These are phyloP conservation scores for Lachnellula arida DNA, from an alignment of 2,329 filamentous ascomycete species.

Conservation along the genomic window DNA sequence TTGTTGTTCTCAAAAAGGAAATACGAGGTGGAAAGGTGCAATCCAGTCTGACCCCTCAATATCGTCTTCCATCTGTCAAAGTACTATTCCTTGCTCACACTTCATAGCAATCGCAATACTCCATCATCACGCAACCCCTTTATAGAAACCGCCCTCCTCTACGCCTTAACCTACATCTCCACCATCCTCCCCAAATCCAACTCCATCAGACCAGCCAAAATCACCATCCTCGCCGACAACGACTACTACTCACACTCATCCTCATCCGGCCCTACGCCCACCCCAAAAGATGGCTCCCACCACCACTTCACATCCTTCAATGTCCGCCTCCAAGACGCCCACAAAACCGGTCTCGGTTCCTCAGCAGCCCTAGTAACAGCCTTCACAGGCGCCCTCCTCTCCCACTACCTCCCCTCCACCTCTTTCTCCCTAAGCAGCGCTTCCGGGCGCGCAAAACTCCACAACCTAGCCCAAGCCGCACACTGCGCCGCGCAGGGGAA, in stretches of 20 bases:
- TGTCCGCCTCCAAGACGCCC: slow-evolving; percentile 68
- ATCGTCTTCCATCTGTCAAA: not conserved
- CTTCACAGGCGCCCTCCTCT: slow-evolving; percentile 70
- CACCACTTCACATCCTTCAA: slow-evolving; percentile 67
- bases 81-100: not conserved
- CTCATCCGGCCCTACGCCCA: slow-evolving; percentile 30
- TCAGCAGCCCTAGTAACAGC: slow-evolving; percentile 91
- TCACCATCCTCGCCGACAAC: slow-evolving; percentile 90
- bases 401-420: slow-evolving; percentile 62
- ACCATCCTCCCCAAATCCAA: slow-evolving; percentile 32
- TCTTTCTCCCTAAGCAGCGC: slow-evolving; percentile 54
- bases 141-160: slow-evolving; percentile 85
- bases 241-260: slow-evolving; percentile 86
- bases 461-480: slow-evolving; percentile 89
- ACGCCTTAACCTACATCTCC: slow-evolving; percentile 77
- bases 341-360: slow-evolving; percentile 95
- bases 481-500: slow-evolving; percentile 97
- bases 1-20: not conserved
- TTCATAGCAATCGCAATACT: slow-evolving; percentile 26
- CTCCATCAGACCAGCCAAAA: slow-evolving; percentile 60
- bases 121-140: slow-evolving; percentile 68
- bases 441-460: slow-evolving; percentile 57
- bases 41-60: not conserved
- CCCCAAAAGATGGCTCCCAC: slow-evolving; percentile 40
- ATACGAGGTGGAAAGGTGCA: not conserved